Percentiles rank a stretch among this genome's conserved stretches.
These are phyloP conservation scores for Trichoderma lentiforme DNA, from an alignment of 2,329 filamentous ascomycete genomes.

Conservation along the genomic window DNA sequence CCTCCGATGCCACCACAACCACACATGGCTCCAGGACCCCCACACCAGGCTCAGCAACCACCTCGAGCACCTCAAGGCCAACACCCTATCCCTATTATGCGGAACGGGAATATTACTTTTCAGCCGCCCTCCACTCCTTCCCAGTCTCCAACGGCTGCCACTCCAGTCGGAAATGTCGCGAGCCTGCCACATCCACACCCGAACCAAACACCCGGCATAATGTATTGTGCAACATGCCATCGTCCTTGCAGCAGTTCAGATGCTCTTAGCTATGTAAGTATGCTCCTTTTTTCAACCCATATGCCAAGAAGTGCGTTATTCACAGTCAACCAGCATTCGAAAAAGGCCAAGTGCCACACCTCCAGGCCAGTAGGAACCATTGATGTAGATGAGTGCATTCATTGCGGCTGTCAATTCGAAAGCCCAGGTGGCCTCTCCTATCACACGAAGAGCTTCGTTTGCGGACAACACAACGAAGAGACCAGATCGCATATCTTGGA, in stretches of 20 bases:
- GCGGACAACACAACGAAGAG: slow-evolving; percentile 38
- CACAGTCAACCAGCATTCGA: slow-evolving; percentile 6
- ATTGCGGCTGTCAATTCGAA: slow-evolving; percentile 45
- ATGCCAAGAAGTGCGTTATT: not conserved
- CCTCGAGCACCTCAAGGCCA: not conserved
- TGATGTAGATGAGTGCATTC: slow-evolving; percentile 39
- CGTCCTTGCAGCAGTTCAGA: slow-evolving; percentile 34
- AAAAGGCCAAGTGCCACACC: slow-evolving; percentile 9
- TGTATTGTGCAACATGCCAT: slow-evolving; percentile 31
- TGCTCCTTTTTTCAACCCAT: not conserved
- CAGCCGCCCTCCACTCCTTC: not conserved
- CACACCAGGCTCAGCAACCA: not conserved
- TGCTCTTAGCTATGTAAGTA: slow-evolving; percentile 32
- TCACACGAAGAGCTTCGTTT: slow-evolving; percentile 45
- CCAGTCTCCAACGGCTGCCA: not conserved
- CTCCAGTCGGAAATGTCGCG: not conserved
- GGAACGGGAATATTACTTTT: not conserved
- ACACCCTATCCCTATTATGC: not conserved
- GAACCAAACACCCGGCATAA: slow-evolving; percentile 18
- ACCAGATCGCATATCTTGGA: not conserved
- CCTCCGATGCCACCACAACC: slow-evolving; percentile 9
- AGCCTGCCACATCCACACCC: not conserved
- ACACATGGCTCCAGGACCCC: not conserved
- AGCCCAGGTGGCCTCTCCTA: slow-evolving; percentile 42
- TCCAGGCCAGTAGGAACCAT: not conserved